Conservation (phyloP, 768 basidiomycete species). For the Pleurotus cornucopiae region DNA sequence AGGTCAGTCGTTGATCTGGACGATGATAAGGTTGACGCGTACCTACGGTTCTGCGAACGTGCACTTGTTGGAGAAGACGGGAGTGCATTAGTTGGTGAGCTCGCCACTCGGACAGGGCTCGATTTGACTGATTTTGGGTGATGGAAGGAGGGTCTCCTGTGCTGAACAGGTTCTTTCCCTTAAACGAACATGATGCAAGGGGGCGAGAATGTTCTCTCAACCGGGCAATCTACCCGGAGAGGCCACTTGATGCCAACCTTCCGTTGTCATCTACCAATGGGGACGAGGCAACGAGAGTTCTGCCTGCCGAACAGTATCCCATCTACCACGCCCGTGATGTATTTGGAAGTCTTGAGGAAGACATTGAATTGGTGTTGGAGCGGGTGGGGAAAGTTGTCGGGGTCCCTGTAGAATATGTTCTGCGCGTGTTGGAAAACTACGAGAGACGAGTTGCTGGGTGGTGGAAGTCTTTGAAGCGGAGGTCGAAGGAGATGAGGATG, state of each 20-base stretch:
- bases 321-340: conserved; percentile 70
- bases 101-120: conserved; percentile 8
- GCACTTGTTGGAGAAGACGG: conserved; percentile 29
- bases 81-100: conserved; percentile 21
- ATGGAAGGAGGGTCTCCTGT: conserved; percentile 21
- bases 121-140: conserved; percentile 9
- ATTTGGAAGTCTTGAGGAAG: conserved; percentile 50
- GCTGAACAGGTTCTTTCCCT: conserved; percentile 38
- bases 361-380: conserved; percentile 46
- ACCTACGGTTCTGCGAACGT: conserved; percentile 60
- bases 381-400: conserved; percentile 55
- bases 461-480: conserved; percentile 30
- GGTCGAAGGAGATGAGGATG: conserved; percentile 13
- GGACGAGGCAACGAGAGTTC: conserved; percentile 16
- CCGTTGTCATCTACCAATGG: conserved; percentile 9
- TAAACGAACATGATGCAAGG: conserved; percentile 15
- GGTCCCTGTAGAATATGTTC: conserved; percentile 46
- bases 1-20: conserved; percentile 55
- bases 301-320: conserved; percentile 57
- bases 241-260: conserved; percentile 12
- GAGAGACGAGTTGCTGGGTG: conserved; percentile 60
- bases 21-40: conserved; percentile 53
- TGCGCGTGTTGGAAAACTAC: conserved; percentile 54
- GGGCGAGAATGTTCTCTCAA: conserved; percentile 12
- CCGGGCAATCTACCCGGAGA: conserved; percentile 1